Evolutionary conservation across 306 rosid species (phyloP).

Genomic region (Betula pendula): DNA sequence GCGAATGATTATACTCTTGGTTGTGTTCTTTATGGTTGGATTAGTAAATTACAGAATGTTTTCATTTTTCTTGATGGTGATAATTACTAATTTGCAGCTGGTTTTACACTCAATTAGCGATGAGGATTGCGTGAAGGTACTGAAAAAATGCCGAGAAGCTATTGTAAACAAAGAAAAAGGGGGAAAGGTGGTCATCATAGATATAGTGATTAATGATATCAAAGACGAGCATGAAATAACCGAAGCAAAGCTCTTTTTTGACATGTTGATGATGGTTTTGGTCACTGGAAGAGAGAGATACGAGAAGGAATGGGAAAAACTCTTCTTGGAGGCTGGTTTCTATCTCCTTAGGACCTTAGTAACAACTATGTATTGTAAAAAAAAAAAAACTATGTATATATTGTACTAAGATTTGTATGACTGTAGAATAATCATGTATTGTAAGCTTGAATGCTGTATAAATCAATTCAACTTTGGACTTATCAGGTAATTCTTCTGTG

Average conservation of each 20-base stretch:
- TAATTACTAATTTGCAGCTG: slow-evolving; percentile 30
- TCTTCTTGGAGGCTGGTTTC: slow-evolving; percentile 53
- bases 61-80: background rate
- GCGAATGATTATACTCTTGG: background rate
- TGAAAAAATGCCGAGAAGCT: slow-evolving; percentile 58
- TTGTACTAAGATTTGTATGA: too few relatives aligned
- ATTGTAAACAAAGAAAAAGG: slow-evolving; percentile 35
- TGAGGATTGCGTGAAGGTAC: slow-evolving; percentile 41
- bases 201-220: slow-evolving; percentile 39
- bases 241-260: slow-evolving; percentile 39
- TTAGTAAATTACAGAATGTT: background rate
- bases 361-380: too few relatives aligned
- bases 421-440: too few relatives aligned
- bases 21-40: background rate
- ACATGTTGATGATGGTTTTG: slow-evolving; percentile 47
- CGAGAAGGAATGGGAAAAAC: slow-evolving; percentile 51
- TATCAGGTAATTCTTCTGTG: too few relatives aligned
- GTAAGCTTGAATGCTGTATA: too few relatives aligned
- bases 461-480: too few relatives aligned
- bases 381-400: too few relatives aligned
- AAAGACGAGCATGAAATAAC: slow-evolving; percentile 31
- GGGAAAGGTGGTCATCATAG: slow-evolving; percentile 60
- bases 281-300: slow-evolving; percentile 48
- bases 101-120: slow-evolving; percentile 46
- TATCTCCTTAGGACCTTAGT: background rate